A percentile compares a stretch with the other conserved stretches of the same genome.
Evolutionary conservation across 768 basidiomycete species (phyloP).

Genomic region (Leccinum barrowsii): DNA sequence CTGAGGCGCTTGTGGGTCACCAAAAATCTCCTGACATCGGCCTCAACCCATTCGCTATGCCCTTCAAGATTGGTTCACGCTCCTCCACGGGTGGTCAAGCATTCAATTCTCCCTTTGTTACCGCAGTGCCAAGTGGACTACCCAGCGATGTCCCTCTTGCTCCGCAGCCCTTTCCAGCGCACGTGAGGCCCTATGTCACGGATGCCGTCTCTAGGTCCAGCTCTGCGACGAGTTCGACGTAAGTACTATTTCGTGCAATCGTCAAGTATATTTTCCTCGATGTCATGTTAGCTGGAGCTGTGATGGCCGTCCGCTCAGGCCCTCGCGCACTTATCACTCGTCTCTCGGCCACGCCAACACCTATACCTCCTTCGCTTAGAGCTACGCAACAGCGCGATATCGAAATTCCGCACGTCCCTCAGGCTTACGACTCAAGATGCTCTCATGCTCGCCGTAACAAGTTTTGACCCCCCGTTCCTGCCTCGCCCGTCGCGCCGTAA

Average conservation of each 20-base stretch:
- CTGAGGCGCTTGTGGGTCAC: conserved; percentile 8
- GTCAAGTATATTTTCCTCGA: conserved; percentile 2
- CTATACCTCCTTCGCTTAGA: conserved; percentile 23
- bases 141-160: conserved; percentile 23
- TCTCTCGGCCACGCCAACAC: conserved; percentile 17
- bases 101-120: conserved; percentile 2
- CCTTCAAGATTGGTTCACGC: conserved; percentile 25
- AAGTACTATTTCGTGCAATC: conserved; percentile 6
- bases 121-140: conserved; percentile 13
- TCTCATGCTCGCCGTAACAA: conserved; percentile 13
- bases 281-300: conserved; percentile 28
- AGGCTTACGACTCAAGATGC: conserved; percentile 15
- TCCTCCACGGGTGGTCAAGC: conserved; percentile 2
- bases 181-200: conserved; percentile 13
- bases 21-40: conserved; percentile 19
- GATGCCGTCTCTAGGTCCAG: conserved; percentile 32
- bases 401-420: conserved; percentile 1
- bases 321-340: conserved; percentile 10
- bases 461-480: conserved; percentile 2
- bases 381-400: neutral
- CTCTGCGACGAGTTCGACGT: conserved; percentile 34
- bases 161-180: conserved; percentile 21
- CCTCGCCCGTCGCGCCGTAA: conserved; percentile 18
- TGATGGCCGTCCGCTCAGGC: conserved; percentile 19
- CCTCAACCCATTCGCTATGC: conserved; percentile 33